Conservation (phyloP, 2,329 filamentous ascomycete genomes). For the Cucurbitaria berberidis region DNA sequence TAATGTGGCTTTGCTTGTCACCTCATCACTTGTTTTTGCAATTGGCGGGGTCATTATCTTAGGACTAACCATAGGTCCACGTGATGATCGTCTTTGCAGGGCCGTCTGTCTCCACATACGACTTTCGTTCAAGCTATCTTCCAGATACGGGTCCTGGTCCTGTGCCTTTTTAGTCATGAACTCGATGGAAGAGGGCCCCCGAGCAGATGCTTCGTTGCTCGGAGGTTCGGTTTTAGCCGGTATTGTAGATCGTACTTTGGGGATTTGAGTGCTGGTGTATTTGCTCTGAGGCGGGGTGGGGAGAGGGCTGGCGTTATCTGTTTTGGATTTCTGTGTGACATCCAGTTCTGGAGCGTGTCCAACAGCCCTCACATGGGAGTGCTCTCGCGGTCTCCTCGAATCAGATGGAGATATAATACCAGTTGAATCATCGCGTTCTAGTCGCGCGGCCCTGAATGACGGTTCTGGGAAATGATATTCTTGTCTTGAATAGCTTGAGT, state of each 20-base stretch:
- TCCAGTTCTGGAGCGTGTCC: background rate
- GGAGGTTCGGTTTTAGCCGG: background rate
- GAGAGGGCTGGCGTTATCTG: background rate
- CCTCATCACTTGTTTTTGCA: background rate
- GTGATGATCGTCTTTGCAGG: slow-evolving; percentile 17
- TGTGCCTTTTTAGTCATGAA: slow-evolving; percentile 25
- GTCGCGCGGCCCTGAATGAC: slow-evolving; percentile 15
- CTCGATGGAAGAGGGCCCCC: slow-evolving; percentile 32
- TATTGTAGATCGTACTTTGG: background rate
- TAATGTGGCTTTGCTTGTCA: background rate
- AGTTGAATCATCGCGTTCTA: slow-evolving; percentile 23
- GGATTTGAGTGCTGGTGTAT: too few relatives aligned
- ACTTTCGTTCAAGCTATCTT: background rate
- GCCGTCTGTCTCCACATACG: slow-evolving; percentile 36
- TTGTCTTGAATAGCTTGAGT: slow-evolving; percentile 13
- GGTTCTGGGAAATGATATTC: slow-evolving; percentile 22
- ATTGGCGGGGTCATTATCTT: background rate
- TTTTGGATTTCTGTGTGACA: too few relatives aligned
- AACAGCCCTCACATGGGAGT: slow-evolving; percentile 7
- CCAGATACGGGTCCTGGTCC: background rate
- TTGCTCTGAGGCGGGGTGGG: background rate
- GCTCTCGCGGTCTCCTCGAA: slow-evolving; percentile 33
- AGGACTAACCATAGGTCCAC: background rate
- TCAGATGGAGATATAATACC: slow-evolving; percentile 43
- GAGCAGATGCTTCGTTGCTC: slow-evolving; percentile 9